Percentiles rank a stretch among this genome's conserved stretches.
phyloP scores from a whole-genome alignment of 1,284 basidiomycete genomes.

The Cryptococcus sp. region DNA sequence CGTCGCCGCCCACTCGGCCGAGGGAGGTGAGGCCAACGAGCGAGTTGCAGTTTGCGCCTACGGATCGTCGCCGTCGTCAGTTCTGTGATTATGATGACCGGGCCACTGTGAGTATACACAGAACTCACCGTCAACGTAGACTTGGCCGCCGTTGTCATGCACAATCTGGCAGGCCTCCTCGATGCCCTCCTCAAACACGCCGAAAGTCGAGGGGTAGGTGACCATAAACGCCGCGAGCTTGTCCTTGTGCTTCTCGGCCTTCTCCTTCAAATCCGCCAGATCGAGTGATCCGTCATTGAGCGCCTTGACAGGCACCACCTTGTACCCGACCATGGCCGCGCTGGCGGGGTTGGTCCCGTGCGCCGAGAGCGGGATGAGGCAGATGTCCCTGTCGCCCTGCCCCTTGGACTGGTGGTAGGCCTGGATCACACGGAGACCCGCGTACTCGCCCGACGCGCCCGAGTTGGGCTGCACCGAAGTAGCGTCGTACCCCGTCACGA shows the following conservation, averaged over 20 bases:
- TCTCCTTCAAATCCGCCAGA: constrained; percentile 74
- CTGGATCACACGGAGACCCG: constrained; percentile 87
- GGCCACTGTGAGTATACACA: background rate
- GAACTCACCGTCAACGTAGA: constrained; percentile 79
- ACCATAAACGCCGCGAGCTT: constrained; percentile 96
- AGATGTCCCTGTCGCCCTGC: constrained; percentile 82
- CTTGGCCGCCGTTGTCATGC: constrained; percentile 93
- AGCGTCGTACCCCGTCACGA: constrained; percentile 90
- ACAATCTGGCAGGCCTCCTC: constrained; percentile 89
- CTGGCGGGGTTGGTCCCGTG: constrained; percentile 96
- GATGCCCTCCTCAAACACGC: constrained; percentile 93
- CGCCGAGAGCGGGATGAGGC: constrained; percentile 90
- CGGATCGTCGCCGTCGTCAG: background rate
- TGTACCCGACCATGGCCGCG: constrained; percentile 94
- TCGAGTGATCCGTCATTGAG: constrained; percentile 84
- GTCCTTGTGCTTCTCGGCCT: constrained; percentile 88
- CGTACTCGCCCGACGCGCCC: constrained; percentile 92
- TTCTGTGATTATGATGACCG: background rate
- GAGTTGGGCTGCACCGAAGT: constrained; percentile 97
- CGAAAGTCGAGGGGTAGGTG: constrained; percentile 93
- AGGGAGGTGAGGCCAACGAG: constrained; percentile 94
- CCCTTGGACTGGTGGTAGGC: constrained; percentile 90
- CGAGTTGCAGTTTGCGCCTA: constrained; percentile 85
- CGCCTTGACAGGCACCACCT: constrained; percentile 91
- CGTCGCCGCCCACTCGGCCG: constrained; percentile 93